Percentiles rank a stretch among this genome's conserved stretches.
Conservation (phyloP, 768 basidiomycete genomes). For the Rossbeevera mucosa region DNA sequence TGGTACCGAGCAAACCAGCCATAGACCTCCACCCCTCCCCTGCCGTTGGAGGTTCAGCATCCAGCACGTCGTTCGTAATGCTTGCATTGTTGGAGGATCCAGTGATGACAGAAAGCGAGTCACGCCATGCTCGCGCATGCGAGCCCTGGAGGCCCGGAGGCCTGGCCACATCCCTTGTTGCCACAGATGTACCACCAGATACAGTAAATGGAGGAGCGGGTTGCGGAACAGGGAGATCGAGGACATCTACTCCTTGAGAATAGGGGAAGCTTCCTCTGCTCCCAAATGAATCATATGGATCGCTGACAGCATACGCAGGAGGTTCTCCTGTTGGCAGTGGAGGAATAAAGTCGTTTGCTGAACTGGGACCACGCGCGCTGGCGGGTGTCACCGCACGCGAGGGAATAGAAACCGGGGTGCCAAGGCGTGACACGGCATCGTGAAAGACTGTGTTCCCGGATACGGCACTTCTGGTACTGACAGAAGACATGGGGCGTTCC, state of each 20-base stretch:
- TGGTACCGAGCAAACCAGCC: conserved; percentile 25
- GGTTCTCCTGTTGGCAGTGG: conserved; percentile 25
- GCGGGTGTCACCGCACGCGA: conserved; percentile 47
- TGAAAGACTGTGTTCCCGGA: conserved; percentile 59
- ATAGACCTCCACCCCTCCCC: conserved; percentile 58
- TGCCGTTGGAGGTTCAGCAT: conserved; percentile 64
- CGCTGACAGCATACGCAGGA: conserved; percentile 28
- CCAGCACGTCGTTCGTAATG: conserved; percentile 55
- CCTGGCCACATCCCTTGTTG: conserved; percentile 10
- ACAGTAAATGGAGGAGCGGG: conserved; percentile 49
- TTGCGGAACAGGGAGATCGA: conserved; percentile 56
- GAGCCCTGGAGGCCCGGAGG: conserved; percentile 39
- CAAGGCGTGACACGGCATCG: conserved; percentile 50
- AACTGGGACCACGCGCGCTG: conserved; percentile 19
- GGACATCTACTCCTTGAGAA: conserved; percentile 39
- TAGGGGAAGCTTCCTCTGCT: conserved; percentile 23
- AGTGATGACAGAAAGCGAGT: conserved; percentile 31
- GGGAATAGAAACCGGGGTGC: conserved; percentile 39
- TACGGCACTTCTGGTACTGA: conserved; percentile 49
- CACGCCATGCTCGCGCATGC: conserved; percentile 32
- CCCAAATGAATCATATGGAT: conserved; percentile 28
- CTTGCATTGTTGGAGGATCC: conserved; percentile 30
- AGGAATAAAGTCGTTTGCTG: conserved; percentile 6
- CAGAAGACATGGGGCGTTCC: conserved; percentile 52
- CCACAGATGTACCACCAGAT: conserved; percentile 31